Conservation (phyloP, 78 protist genomes). For the Guillardia theta region DNA sequence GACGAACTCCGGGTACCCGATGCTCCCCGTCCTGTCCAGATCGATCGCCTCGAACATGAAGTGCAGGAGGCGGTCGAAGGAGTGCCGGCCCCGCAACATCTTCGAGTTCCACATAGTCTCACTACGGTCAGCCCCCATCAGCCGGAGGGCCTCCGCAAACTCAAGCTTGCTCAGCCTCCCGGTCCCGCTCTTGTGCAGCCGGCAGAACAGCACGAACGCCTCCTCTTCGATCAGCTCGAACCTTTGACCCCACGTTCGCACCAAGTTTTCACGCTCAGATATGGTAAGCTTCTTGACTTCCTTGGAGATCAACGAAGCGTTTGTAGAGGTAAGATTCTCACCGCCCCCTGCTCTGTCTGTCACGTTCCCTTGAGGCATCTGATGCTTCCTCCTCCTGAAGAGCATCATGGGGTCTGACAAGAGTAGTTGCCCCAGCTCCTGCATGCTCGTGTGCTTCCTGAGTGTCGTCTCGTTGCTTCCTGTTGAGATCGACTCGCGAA, state of each 20-base stretch:
- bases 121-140: background rate
- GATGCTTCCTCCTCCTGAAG: too few relatives aligned
- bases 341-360: too few relatives aligned
- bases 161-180: background rate
- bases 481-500: too few relatives aligned
- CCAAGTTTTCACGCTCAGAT: background rate
- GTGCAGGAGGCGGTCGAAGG: background rate
- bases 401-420: too few relatives aligned
- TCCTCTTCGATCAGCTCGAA: background rate
- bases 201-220: background rate
- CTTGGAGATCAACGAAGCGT: too few relatives aligned
- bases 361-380: too few relatives aligned
- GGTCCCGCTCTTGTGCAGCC: background rate
- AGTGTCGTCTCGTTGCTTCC: too few relatives aligned
- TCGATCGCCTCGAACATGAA: constrained; percentile 2
- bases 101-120: background rate
- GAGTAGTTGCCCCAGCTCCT: too few relatives aligned
- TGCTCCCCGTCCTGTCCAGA: background rate
- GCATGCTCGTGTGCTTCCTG: too few relatives aligned
- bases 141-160: background rate
- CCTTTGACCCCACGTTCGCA: background rate
- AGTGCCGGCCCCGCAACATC: background rate
- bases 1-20: background rate
- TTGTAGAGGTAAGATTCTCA: too few relatives aligned
- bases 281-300: too few relatives aligned